phyloP scores from a whole-genome alignment of 2,329 filamentous ascomycete species.

The Sporothrix curviconia region DNA sequence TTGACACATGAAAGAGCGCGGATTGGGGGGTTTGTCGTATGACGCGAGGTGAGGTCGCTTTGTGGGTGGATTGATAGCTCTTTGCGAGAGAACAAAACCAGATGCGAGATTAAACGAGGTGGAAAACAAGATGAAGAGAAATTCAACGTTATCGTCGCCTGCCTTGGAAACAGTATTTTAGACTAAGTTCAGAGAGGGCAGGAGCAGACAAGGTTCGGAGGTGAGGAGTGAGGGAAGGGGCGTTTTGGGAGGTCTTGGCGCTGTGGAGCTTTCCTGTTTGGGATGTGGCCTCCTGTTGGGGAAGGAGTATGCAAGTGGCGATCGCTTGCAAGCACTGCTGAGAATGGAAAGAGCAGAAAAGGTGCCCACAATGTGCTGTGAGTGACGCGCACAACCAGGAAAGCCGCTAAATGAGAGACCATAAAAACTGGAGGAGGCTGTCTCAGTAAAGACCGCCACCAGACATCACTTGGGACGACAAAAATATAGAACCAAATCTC shows the following conservation, averaged over 20 bases:
- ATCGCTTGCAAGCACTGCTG: too few relatives aligned
- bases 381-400: too few relatives aligned
- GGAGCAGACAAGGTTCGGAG: too few relatives aligned
- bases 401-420: too few relatives aligned
- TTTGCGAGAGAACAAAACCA: background rate
- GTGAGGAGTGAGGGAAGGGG: background rate
- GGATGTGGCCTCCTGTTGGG: background rate
- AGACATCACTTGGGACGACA: too few relatives aligned
- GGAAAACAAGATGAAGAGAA: background rate
- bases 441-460: too few relatives aligned
- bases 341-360: background rate
- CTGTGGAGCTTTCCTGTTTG: conserved; percentile 1
- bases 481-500: too few relatives aligned
- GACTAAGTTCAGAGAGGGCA: too few relatives aligned
- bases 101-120: background rate
- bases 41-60: background rate
- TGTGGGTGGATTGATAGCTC: too few relatives aligned
- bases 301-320: too few relatives aligned
- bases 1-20: background rate
- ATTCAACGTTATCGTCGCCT: conserved; percentile 3
- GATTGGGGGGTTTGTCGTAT: background rate
- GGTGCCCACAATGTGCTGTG: background rate
- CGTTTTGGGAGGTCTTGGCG: conserved; percentile 8
- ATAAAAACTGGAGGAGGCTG: too few relatives aligned
- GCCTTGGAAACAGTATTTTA: conserved; percentile 5